Conservation (phyloP, 805 yeast species). For the Teunomyces stri region DNA sequence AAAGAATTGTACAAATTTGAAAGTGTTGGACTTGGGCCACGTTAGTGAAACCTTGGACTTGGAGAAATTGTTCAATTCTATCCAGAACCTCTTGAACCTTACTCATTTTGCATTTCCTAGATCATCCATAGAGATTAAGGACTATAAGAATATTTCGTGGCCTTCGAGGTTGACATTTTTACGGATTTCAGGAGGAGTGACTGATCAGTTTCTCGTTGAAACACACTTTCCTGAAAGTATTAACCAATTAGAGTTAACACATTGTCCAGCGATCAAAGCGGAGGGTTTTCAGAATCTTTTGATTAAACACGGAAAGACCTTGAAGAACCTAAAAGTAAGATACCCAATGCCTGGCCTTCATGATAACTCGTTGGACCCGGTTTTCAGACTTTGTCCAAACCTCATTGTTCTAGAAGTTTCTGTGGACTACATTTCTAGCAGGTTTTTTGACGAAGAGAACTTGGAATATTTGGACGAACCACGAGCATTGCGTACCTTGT, state of each 20-base stretch:
- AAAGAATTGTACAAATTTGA: conserved; percentile 62
- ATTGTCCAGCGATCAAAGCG: conserved; percentile 77
- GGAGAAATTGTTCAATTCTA: conserved; percentile 73
- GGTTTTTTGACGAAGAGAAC: conserved; percentile 35
- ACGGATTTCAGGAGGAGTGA: conserved; percentile 84
- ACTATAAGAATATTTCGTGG: conserved; percentile 60
- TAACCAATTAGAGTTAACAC: conserved; percentile 72
- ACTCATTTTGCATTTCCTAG: conserved; percentile 86
- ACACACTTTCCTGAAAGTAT: conserved; percentile 75
- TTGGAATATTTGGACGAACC: conserved; percentile 21
- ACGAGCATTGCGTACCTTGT: conserved; percentile 57
- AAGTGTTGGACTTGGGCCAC: conserved; percentile 70
- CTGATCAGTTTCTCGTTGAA: conserved; percentile 70
- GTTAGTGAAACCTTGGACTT: conserved; percentile 90
- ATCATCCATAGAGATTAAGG: conserved; percentile 71
- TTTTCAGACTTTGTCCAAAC: conserved; percentile 76
- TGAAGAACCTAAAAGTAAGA: conserved; percentile 62
- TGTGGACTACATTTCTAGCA: conserved; percentile 70
- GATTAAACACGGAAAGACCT: conserved; percentile 60
- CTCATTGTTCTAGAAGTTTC: conserved; percentile 61
- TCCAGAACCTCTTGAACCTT: conserved; percentile 56
- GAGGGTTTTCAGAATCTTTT: conserved; percentile 62
- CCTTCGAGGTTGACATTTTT: conserved; percentile 72
- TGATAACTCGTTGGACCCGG: conserved; percentile 66
- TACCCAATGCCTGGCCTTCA: conserved; percentile 87